Evolutionary conservation across 2,329 filamentous ascomycete species (phyloP).

Genomic region (Neofusicoccum ribis): DNA sequence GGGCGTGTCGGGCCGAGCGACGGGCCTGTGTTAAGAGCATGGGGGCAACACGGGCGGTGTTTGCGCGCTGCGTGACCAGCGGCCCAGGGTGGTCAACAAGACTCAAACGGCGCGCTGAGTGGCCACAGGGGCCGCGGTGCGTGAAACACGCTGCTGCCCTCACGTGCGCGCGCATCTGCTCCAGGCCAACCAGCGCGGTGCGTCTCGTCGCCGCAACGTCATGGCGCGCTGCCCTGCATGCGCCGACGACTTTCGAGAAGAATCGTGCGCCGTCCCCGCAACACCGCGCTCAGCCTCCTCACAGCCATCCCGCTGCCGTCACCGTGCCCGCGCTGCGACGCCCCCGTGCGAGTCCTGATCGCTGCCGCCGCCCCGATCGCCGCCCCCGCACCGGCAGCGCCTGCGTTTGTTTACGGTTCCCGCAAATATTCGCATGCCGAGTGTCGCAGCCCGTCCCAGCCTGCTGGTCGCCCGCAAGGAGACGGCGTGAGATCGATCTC

Average conservation of each 20-base stretch:
- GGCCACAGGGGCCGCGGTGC: not conserved
- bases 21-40: not conserved
- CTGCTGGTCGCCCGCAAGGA: conserved; percentile 9
- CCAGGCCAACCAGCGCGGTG: conserved; percentile 1
- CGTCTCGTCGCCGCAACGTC: conserved; percentile 7
- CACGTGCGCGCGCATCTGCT: not conserved
- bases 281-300: conserved; percentile 14
- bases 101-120: not conserved
- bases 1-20: not conserved
- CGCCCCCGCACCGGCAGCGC: not conserved
- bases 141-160: conserved; percentile 8
- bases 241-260: conserved; percentile 12
- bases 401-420: conserved; percentile 4
- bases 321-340: not conserved
- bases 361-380: not conserved
- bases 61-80: conserved; percentile 11
- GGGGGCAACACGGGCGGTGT: not conserved
- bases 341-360: not conserved
- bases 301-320: conserved; percentile 5
- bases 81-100: not conserved
- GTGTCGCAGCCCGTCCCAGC: conserved; percentile 1
- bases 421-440: conserved; percentile 12
- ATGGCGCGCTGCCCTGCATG: conserved; percentile 12
- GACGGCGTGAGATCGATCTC: conserved; percentile 12
- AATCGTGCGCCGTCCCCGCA: conserved; percentile 15